Base-by-base conservation (phyloP, 805 yeast genomes). In the Blastobotrys robertii region DNA sequence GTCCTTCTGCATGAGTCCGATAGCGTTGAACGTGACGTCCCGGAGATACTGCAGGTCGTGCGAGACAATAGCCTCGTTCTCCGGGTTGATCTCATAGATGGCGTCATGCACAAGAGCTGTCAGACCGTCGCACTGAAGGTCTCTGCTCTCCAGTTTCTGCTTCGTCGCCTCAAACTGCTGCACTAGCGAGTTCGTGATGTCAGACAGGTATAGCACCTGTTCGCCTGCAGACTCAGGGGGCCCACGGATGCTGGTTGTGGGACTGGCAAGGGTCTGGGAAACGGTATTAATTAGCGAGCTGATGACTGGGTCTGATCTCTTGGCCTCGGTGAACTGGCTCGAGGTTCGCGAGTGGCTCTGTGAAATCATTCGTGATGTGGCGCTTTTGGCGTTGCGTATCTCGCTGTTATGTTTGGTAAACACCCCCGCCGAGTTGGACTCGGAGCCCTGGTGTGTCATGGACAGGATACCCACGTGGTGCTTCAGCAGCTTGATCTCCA, bases 381-480 rank as follows among this genome's bases (percentile, higher is more conserved):
- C 52, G 15, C 16, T 37, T n/a, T 35, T 38, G 25, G 40, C 25
- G 8, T 12, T 36, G 39, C 19, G 15, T 14, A 30, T 3, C 29
- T 11, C 15, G 37, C 15, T 10, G 34, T 31, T 10, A 14, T 42
- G 34, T 12, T 38, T 8, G 4, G 36, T 42, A 37, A 44, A 44
- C 8, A 35, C 41, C 25, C 30, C 9, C 8, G 54, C 42, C 11
- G 49, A 33, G 19, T 45, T 32, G 13, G 54, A 49, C 12, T 46
- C 43, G 2, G 53, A 47, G n/a, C 48, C 49, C 29, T 43, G 50
- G 37, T 51, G 55, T 11, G 56, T 50, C 42, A 52, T 39, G 11
- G 55, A 50, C 37, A 52, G 41, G 8, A 52, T 34, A 2, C 52
- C 56, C 7, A 52, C 47, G 31, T 45, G 47, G 38, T 52, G 56